These are phyloP conservation scores for Malassezia brasiliensis DNA, from an alignment of 1,284 basidiomycete species.

Conservation along the genomic window DNA sequence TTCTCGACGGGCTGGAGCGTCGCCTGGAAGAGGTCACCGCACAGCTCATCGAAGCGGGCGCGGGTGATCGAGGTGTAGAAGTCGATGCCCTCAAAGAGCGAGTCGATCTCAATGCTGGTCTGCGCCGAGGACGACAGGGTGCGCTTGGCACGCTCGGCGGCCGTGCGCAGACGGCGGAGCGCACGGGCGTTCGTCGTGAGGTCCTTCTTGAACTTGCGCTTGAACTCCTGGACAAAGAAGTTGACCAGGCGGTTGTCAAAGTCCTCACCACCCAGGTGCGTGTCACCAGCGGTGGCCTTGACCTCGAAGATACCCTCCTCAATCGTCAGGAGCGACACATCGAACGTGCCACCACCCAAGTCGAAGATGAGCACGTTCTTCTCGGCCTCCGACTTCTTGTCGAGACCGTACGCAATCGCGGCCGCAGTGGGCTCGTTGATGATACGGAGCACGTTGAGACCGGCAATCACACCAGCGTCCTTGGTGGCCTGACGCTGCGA, in stretches of 20 bases:
- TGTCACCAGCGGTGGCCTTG: slow-evolving; percentile 97
- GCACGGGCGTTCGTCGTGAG: slow-evolving; percentile 86
- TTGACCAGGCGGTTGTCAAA: slow-evolving; percentile 94
- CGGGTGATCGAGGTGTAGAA: slow-evolving; percentile 97
- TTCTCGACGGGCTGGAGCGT: slow-evolving; percentile 98
- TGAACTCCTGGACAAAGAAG: slow-evolving; percentile 97
- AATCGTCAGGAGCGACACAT: slow-evolving; percentile 94
- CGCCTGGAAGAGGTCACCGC: slow-evolving; percentile 90
- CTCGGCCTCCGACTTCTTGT: slow-evolving; percentile 73
- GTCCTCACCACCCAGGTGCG: slow-evolving; percentile 96
- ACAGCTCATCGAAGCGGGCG: slow-evolving; percentile 96
- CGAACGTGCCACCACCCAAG: slow-evolving; percentile 96
- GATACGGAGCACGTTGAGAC: slow-evolving; percentile 85
- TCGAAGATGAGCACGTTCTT: slow-evolving; percentile 95
- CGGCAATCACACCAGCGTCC: slow-evolving; percentile 80
- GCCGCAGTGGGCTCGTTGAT: slow-evolving; percentile 94
- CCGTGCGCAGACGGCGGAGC: slow-evolving; percentile 89
- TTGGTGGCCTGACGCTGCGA: slow-evolving; percentile 92
- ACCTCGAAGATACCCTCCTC: slow-evolving; percentile 99
- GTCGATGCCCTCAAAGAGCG: slow-evolving; percentile 92
- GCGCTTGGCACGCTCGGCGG: slow-evolving; percentile 97
- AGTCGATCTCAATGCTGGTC: slow-evolving; percentile 96
- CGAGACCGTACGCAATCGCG: slow-evolving; percentile 85
- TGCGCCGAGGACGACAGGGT: slow-evolving; percentile 93
- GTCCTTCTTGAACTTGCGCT: slow-evolving; percentile 97